Evolutionary conservation across 2,329 filamentous ascomycete genomes (phyloP).

Genomic region (Colletotrichum sp.): DNA sequence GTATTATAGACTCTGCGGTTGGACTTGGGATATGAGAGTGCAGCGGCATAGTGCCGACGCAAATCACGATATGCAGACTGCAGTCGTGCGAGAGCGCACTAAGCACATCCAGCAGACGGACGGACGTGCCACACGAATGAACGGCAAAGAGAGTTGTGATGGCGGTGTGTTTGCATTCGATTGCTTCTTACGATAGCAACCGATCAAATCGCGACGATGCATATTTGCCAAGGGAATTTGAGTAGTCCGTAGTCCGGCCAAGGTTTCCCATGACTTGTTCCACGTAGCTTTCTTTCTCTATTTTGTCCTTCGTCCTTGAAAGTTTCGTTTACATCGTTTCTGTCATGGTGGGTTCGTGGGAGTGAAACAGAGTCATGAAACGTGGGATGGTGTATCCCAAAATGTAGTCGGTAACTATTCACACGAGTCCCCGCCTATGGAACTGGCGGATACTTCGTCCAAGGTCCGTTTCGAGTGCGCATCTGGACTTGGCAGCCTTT

Average conservation of each 20-base stretch:
- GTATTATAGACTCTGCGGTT: background rate
- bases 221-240: background rate
- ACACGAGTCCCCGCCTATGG: background rate
- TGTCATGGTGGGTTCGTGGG: background rate
- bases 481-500: background rate
- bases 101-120: background rate
- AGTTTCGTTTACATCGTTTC: background rate
- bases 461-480: background rate
- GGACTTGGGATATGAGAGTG: background rate
- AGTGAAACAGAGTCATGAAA: conserved; percentile 11
- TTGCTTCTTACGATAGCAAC: background rate
- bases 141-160: background rate
- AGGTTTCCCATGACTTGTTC: background rate
- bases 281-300: background rate
- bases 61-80: background rate
- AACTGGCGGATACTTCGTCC: background rate
- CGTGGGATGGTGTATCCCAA: background rate
- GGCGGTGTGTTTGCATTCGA: background rate
- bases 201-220: background rate
- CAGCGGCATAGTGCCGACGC: background rate
- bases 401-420: background rate
- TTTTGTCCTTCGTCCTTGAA: background rate
- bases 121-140: background rate
- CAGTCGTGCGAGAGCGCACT: background rate
- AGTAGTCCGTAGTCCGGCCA: background rate